These are phyloP conservation scores for Zymoseptoria brevis DNA, from an alignment of 2,329 filamentous ascomycete species.

Conservation along the genomic window DNA sequence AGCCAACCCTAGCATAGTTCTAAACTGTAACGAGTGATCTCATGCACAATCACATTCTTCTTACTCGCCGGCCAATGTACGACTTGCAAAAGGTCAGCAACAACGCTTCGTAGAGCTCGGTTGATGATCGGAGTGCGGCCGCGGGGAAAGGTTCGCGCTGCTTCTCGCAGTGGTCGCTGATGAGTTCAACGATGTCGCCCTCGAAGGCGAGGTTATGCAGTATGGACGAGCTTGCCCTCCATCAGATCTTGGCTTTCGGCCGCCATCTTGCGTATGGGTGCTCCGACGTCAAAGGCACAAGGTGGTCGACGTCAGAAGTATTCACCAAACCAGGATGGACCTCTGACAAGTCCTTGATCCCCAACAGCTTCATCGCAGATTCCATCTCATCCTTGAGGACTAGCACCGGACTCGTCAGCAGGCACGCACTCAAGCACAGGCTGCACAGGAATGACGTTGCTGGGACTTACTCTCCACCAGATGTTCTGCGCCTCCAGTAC, in stretches of 20 bases:
- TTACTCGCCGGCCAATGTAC: background rate
- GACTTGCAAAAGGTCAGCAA: background rate
- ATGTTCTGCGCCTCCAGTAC: conserved; percentile 43
- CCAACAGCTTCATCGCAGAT: conserved; percentile 57
- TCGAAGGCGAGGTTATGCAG: too few relatives aligned
- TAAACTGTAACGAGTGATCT: background rate
- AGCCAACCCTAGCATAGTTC: background rate
- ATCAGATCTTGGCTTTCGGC: conserved; percentile 8
- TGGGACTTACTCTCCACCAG: conserved; percentile 7
- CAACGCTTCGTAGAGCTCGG: background rate
- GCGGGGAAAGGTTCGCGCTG: background rate
- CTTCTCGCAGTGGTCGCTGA: background rate
- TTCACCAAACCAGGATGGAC: conserved; percentile 53
- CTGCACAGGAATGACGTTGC: background rate
- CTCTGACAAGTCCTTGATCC: conserved; percentile 50
- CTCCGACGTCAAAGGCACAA: conserved; percentile 31
- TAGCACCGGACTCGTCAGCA: conserved; percentile 12
- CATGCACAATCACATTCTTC: background rate
- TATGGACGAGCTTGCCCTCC: background rate
- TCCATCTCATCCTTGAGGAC: conserved; percentile 50
- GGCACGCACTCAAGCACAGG: too few relatives aligned
- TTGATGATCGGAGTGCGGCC: background rate
- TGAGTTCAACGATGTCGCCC: too few relatives aligned
- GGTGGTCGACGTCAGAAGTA: conserved; percentile 39
- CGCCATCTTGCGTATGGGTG: conserved; percentile 16